phyloP scores from a whole-genome alignment of 1,284 basidiomycete species.

The Ceratobasidium sp. region DNA sequence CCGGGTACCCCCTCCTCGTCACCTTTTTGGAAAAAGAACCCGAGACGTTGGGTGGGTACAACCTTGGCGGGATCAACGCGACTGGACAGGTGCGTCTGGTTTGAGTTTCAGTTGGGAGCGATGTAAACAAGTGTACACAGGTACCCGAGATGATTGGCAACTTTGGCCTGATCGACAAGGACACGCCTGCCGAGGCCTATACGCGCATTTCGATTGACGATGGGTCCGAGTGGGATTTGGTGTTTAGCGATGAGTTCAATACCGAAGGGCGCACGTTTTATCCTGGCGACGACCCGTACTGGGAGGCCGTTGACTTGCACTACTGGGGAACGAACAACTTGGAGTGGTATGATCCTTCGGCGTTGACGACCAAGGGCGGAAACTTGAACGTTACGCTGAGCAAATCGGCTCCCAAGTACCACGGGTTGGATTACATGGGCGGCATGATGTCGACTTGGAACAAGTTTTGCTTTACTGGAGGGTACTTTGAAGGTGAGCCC shows the following conservation, averaged over 20 bases:
- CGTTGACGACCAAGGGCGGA: slow-evolving; percentile 57
- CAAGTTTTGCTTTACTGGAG: slow-evolving; percentile 54
- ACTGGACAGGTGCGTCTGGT: slow-evolving; percentile 52
- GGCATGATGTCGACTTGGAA: slow-evolving; percentile 48
- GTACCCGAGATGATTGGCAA: slow-evolving; percentile 68
- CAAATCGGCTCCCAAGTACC: slow-evolving; percentile 52
- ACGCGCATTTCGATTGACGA: slow-evolving; percentile 48
- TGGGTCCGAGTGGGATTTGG: slow-evolving; percentile 53
- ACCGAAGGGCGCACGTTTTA: slow-evolving; percentile 84
- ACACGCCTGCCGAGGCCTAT: slow-evolving; percentile 62
- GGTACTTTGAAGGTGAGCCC: slow-evolving; percentile 45
- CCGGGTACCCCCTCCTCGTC: slow-evolving; percentile 54
- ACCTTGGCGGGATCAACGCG: slow-evolving; percentile 56
- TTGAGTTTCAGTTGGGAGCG: slow-evolving; percentile 49
- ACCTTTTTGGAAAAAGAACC: slow-evolving; percentile 45
- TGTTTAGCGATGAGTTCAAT: slow-evolving; percentile 70
- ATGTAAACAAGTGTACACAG: slow-evolving; percentile 48
- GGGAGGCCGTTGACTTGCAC: slow-evolving; percentile 79
- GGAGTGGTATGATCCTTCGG: slow-evolving; percentile 52
- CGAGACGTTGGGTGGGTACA: slow-evolving; percentile 52
- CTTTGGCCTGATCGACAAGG: slow-evolving; percentile 75
- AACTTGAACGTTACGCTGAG: slow-evolving; percentile 52
- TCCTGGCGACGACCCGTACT: slow-evolving; percentile 63
- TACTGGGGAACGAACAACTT: slow-evolving; percentile 59
- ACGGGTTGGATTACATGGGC: slow-evolving; percentile 51